A percentile compares a stretch with the other conserved stretches of the same genome.
These are phyloP conservation scores for Solanum aculeatissimum DNA, from an alignment of 305 asterid species.

Conservation along the genomic window DNA sequence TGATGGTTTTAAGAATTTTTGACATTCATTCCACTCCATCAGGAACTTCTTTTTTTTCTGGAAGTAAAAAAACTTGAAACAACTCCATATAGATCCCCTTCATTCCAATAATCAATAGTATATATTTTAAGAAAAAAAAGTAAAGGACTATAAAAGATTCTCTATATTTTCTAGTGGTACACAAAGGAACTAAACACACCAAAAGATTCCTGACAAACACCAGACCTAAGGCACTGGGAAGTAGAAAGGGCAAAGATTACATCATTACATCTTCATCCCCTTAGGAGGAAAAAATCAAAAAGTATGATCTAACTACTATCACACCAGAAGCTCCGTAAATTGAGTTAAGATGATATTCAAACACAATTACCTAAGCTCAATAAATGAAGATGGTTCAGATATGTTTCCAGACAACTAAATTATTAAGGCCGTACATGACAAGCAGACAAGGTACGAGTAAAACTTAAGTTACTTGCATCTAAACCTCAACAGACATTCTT, in stretches of 20 bases:
- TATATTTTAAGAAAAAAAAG: not conserved
- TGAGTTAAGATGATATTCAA: not conserved
- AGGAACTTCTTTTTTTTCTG: not conserved
- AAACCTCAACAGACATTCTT: not conserved
- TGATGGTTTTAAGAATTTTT: not conserved
- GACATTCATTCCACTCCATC: not conserved
- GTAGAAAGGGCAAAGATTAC: not conserved
- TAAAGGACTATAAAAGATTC: not conserved
- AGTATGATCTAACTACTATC: not conserved
- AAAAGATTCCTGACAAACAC: not conserved
- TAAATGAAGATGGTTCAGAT: not conserved
- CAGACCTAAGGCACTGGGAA: not conserved
- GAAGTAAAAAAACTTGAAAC: not conserved
- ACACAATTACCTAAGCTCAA: not conserved
- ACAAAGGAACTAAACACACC: not conserved
- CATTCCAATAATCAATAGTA: not conserved
- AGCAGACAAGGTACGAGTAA: not conserved
- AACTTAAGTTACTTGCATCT: not conserved
- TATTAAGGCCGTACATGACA: not conserved
- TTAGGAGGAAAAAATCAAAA: not conserved
- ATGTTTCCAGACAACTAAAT: not conserved
- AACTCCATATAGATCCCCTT: not conserved
- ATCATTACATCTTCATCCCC: not conserved
- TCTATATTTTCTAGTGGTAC: not conserved
- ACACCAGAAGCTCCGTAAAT: not conserved